Evolutionary conservation across 805 yeast species (phyloP).

Genomic region (Candida maltosa): DNA sequence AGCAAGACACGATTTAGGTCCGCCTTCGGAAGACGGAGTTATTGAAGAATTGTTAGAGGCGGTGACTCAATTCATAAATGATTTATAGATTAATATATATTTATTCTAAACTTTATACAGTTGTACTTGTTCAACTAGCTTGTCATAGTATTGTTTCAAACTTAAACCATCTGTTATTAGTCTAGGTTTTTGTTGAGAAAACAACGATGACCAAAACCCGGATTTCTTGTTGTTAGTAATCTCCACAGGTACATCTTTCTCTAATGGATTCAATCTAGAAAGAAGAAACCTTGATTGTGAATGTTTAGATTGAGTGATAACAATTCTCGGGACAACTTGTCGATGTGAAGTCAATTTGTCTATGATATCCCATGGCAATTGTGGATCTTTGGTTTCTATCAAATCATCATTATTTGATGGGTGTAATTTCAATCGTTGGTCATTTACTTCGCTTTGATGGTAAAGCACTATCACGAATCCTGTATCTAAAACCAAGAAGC

Average conservation of each 20-base stretch:
- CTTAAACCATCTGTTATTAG: slow-evolving; percentile 22
- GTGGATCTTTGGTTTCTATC: slow-evolving; percentile 10
- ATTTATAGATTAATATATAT: slow-evolving; percentile 7
- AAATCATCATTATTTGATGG: slow-evolving; percentile 23
- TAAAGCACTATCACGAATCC: slow-evolving; percentile 24
- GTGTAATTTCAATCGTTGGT: slow-evolving; percentile 17
- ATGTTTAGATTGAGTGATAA: slow-evolving; percentile 33
- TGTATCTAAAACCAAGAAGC: slow-evolving; percentile 28
- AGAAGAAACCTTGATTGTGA: slow-evolving; percentile 35
- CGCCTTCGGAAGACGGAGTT: slow-evolving; percentile 32
- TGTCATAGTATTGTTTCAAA: slow-evolving; percentile 23
- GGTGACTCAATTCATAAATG: slow-evolving; percentile 18
- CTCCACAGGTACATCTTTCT: slow-evolving; percentile 4
- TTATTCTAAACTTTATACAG: slow-evolving; percentile 7
- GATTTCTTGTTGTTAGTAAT: background rate
- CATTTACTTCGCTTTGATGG: slow-evolving; percentile 10
- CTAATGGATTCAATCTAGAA: slow-evolving; percentile 27
- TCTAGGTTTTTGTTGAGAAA: background rate
- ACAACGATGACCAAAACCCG: slow-evolving; percentile 1
- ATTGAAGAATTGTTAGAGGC: slow-evolving; percentile 23
- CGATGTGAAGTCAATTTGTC: slow-evolving; percentile 8
- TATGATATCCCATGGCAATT: slow-evolving; percentile 16
- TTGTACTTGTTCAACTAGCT: slow-evolving; percentile 17
- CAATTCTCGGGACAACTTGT: slow-evolving; percentile 8
- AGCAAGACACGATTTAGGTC: slow-evolving; percentile 56